phyloP scores from a whole-genome alignment of 805 yeast species.

The Saccharomycopsis selenospora region DNA sequence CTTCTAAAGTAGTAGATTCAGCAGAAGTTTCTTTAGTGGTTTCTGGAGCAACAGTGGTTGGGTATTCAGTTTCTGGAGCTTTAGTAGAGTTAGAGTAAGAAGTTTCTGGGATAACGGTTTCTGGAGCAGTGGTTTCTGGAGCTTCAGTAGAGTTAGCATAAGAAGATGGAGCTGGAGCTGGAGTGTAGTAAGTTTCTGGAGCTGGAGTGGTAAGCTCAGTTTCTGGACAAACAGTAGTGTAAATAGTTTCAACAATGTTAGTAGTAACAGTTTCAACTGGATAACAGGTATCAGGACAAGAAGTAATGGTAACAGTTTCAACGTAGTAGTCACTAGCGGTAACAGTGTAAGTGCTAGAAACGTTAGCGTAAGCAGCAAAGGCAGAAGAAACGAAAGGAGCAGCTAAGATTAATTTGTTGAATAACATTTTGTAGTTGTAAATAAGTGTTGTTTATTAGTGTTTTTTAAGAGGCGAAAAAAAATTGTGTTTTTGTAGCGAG shows the following conservation, averaged over 20 bases:
- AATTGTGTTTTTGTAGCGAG: no score
- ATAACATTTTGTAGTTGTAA: background rate
- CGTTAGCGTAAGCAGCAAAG: background rate
- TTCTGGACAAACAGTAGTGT: background rate
- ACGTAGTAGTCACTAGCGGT: background rate
- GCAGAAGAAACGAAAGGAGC: background rate
- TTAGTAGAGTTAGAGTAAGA: background rate
- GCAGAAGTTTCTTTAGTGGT: constrained; percentile 3
- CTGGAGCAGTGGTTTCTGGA: background rate
- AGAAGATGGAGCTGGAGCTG: background rate
- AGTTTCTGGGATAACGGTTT: background rate
- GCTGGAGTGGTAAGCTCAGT: background rate
- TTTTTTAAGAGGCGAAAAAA: no score
- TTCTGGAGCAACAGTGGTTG: background rate
- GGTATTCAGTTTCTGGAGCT: background rate
- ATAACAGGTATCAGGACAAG: constrained; percentile 14
- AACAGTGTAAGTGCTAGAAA: background rate
- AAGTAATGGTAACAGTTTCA: constrained; percentile 17
- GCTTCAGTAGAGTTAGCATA: background rate
- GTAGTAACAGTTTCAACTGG: constrained; percentile 3
- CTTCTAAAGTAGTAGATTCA: background rate
- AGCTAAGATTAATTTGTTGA: background rate
- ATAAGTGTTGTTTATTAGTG: background rate
- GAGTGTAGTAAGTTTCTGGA: no score
- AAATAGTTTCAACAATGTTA: background rate